Conservation (phyloP, 2,329 filamentous ascomycete genomes). For the Conoideocrella luteorostrata region DNA sequence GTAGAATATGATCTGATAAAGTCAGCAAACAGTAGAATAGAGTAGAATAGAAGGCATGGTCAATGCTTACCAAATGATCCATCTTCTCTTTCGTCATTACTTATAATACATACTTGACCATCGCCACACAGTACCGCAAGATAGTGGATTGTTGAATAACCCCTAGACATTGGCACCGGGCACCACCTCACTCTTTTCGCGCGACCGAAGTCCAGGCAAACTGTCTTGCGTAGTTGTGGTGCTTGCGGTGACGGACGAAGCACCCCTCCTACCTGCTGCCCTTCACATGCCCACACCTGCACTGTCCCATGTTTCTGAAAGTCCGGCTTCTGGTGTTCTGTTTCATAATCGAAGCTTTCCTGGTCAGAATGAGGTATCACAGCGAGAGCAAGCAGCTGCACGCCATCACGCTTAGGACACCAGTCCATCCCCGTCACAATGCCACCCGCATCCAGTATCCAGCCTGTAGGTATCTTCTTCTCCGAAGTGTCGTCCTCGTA, state of each 20-base stretch:
- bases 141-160: conserved; percentile 39
- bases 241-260: conserved; percentile 25
- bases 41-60: not conserved
- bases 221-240: conserved; percentile 35
- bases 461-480: conserved; percentile 32
- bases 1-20: not conserved
- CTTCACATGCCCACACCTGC: conserved; percentile 45
- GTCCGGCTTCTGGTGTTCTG: conserved; percentile 28
- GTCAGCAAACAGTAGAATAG: conserved; percentile 17
- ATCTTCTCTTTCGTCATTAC: conserved; percentile 20
- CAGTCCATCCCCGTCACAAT: conserved; percentile 47
- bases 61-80: conserved; percentile 35
- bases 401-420: conserved; percentile 33
- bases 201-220: conserved; percentile 46
- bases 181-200: conserved; percentile 44
- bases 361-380: conserved; percentile 46
- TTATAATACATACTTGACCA: conserved; percentile 43
- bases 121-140: conserved; percentile 46
- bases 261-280: conserved; percentile 23
- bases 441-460: conserved; percentile 49
- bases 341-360: conserved; percentile 32
- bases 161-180: conserved; percentile 1
- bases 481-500: conserved; percentile 18
- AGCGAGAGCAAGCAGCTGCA: conserved; percentile 46
- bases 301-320: conserved; percentile 39